Conservation (phyloP, 2,329 filamentous ascomycete genomes). For the Alternaria arbusti region DNA sequence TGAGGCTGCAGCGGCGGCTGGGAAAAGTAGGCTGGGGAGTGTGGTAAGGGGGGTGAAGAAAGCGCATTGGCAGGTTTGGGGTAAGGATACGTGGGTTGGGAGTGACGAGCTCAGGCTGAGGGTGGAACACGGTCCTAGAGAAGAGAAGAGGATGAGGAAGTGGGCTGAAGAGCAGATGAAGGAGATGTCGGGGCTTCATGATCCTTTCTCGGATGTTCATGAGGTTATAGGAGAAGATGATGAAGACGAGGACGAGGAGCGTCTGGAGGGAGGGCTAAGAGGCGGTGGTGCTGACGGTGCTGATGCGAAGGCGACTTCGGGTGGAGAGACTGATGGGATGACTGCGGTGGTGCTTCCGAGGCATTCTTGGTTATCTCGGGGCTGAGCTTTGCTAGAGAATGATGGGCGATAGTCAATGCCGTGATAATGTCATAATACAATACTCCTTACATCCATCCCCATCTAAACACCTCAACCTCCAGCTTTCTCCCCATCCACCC, state of each 20-base stretch:
- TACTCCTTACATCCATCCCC: background rate
- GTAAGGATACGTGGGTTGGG: background rate
- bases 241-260: background rate
- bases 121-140: background rate
- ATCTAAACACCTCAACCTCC: background rate
- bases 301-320: background rate
- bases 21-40: background rate
- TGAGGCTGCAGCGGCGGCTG: no score
- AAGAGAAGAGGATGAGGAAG: background rate
- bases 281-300: background rate
- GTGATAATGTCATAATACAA: background rate
- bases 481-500: background rate
- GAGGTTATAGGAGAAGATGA: background rate
- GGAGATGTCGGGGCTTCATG: background rate
- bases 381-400: background rate
- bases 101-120: background rate
- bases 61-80: background rate
- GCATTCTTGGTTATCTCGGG: background rate
- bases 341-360: background rate
- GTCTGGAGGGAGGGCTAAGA: background rate
- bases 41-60: background rate
- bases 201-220: background rate
- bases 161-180: background rate
- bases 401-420: fast-evolving
- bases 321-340: background rate